These are phyloP conservation scores for Rhododendron ovatum DNA, from an alignment of 148 eudicot genomes.

Conservation along the genomic window DNA sequence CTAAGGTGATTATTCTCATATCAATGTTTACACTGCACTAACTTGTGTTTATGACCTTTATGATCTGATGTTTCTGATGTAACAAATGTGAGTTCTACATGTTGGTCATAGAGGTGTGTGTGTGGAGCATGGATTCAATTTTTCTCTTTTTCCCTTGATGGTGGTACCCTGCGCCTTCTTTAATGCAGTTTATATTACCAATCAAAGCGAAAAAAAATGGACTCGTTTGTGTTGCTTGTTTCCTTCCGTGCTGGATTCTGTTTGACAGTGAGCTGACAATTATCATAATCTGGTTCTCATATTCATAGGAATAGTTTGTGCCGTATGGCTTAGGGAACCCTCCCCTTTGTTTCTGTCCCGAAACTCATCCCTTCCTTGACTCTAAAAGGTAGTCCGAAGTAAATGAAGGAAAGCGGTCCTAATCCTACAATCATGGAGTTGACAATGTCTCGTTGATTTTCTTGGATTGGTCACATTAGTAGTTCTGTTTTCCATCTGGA, in stretches of 20 bases:
- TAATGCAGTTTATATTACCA: neutral
- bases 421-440: neutral
- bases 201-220: neutral
- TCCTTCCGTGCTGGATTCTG: constrained; percentile 53
- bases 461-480: neutral
- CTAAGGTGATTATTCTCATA: constrained; percentile 47
- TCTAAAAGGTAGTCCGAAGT: neutral
- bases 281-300: neutral
- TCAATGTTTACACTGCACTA: neutral
- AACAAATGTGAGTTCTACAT: neutral
- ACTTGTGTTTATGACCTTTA: neutral
- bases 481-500: neutral
- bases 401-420: neutral
- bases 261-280: constrained; percentile 19
- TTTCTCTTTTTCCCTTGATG: neutral
- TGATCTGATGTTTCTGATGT: neutral
- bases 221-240: neutral
- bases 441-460: neutral
- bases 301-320: neutral
- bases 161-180: neutral
- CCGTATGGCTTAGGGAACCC: neutral
- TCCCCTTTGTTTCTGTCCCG: neutral
- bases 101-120: neutral
- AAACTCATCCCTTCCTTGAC: neutral
- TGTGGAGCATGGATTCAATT: neutral